These are phyloP conservation scores for Tuber magnatum DNA, from an alignment of 495 filamentous ascomycete species.

Conservation along the genomic window DNA sequence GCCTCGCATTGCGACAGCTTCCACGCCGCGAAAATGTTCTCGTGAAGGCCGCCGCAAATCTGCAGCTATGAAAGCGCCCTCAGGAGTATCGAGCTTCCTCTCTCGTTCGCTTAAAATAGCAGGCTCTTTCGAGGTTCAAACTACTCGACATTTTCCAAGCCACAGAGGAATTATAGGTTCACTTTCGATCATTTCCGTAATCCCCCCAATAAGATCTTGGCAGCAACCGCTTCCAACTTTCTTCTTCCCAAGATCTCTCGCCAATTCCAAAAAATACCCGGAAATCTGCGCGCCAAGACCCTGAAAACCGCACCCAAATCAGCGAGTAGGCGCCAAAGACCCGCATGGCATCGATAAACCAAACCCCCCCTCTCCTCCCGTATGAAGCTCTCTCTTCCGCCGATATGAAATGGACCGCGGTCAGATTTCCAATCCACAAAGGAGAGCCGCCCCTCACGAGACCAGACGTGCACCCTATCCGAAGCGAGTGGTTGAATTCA, in stretches of 20 bases:
- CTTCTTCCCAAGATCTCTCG: too few relatives aligned
- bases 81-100: background rate
- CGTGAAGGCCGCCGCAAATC: background rate
- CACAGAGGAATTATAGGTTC: background rate
- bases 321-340: background rate
- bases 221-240: background rate
- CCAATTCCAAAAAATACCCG: background rate
- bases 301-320: background rate
- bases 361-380: background rate
- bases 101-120: background rate
- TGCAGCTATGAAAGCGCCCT: background rate
- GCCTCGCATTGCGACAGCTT: background rate
- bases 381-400: background rate
- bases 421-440: background rate
- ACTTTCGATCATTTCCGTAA: slow-evolving; percentile 1
- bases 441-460: background rate
- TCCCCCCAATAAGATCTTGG: background rate
- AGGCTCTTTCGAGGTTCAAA: background rate
- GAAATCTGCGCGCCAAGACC: background rate
- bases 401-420: slow-evolving; percentile 1
- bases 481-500: background rate
- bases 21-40: background rate
- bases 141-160: background rate
- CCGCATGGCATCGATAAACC: background rate
- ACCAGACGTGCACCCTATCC: background rate